Evolutionary conservation across 208 protist genomes (phyloP), one percentile per base, ranked within the genome.

Genomic region (Crithidia sp.): DNA sequence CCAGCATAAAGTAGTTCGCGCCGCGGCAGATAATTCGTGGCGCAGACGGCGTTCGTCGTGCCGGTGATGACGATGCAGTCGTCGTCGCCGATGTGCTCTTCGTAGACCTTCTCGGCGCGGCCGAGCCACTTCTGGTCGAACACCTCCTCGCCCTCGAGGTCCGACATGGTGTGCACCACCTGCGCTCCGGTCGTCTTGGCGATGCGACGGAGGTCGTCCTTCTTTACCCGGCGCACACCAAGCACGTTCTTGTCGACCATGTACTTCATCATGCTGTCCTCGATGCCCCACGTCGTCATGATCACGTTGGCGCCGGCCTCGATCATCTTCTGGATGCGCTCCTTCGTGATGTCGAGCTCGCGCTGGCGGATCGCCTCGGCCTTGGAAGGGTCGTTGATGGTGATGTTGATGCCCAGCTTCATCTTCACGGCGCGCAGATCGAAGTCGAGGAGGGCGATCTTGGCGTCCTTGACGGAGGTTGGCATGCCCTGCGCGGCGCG

Each of bases 371-470:
- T 99, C 10, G 82, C 96, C 85, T 99, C 97, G 1, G 99, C 91
- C 88, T 99, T 95, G 28, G 81, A 89, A 12, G 99, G 98, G 79
- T 99, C 99, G 14, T 67, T 98, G 54, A 99, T 98, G 49, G 98
- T 89, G 53, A 99, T 98, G 82, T 98, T 95, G 59, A 99, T 96
- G 50, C 99, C 99, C 16, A 99, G 78, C 76, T 91, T 90, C 93
- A 99, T 95, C 84, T 99, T 98, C 37, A 96, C 89, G 49, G 98
- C 97, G 50, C 98, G 92, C 6, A 99, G 91, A 78, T 99, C 98
- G 69, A 99, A 98, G 83, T 99, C 99, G 41, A 99, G 86, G 39
- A 99, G 90, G 2, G 99, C 99, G 69, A 99, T 99, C 75, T 98
- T 98, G 14, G 98, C 98, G 67, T 98, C 90, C 60, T 91, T 84